These are phyloP conservation scores for Lasiosphaeris hirsuta DNA, from an alignment of 495 filamentous ascomycete genomes.

Conservation along the genomic window DNA sequence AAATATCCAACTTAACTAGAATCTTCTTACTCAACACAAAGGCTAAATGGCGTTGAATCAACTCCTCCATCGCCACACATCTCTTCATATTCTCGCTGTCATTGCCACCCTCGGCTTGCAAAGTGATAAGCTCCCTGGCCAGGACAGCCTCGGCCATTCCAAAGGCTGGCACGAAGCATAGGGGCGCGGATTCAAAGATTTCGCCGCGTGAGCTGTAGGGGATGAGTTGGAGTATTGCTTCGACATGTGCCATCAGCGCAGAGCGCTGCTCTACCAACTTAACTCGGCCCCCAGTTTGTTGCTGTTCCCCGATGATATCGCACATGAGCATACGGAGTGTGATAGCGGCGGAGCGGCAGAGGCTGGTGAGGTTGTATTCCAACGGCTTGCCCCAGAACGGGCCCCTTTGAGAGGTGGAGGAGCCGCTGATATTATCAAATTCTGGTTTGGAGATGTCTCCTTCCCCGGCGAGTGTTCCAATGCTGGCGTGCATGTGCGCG, in stretches of 20 bases:
- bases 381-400: constrained; percentile 5
- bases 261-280: neutral
- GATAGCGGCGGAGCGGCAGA: neutral
- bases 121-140: neutral
- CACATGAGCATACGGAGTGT: neutral
- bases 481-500: neutral
- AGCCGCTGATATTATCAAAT: no score
- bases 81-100: no score
- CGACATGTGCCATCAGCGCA: constrained; percentile 2
- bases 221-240: constrained; percentile 1
- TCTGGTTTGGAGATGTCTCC: neutral
- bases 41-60: no score
- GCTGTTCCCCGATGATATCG: neutral
- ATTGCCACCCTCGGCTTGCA: no score
- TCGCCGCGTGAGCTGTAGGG: neutral
- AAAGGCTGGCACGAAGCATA: constrained; percentile 5
- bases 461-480: neutral
- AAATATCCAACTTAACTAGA: no score
- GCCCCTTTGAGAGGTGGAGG: neutral
- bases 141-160: neutral
- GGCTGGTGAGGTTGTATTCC: constrained; percentile 5
- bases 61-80: no score
- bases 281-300: no score
- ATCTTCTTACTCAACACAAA: no score
- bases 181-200: neutral